Conservation (phyloP, 805 yeast genomes). For the Teunomyces pallodes region DNA sequence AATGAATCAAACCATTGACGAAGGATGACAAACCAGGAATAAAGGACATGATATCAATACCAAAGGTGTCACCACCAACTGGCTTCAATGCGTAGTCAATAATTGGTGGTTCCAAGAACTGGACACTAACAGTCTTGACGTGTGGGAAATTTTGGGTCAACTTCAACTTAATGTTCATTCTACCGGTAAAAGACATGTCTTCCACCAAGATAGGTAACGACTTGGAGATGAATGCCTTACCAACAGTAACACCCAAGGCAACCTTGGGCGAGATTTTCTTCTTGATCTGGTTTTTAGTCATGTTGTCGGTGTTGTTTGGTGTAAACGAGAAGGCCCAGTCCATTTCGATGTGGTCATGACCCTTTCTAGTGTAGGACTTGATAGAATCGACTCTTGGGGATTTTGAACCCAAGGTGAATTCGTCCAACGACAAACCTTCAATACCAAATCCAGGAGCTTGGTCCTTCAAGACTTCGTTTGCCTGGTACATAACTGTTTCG, state of each 20-base stretch:
- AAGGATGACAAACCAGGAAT: conserved; percentile 76
- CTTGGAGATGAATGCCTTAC: conserved; percentile 77
- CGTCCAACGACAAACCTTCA: conserved; percentile 68
- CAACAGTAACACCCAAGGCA: conserved; percentile 75
- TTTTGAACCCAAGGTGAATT: conserved; percentile 77
- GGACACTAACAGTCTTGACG: conserved; percentile 66
- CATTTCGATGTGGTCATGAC: conserved; percentile 70
- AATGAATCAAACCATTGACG: conserved; percentile 66
- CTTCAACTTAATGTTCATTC: conserved; percentile 60
- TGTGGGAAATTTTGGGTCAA: conserved; percentile 73
- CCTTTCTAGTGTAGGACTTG: conserved; percentile 69
- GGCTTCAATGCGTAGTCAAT: conserved; percentile 82
- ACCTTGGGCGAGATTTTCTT: conserved; percentile 77
- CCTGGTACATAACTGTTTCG: conserved; percentile 66
- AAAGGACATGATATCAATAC: conserved; percentile 79
- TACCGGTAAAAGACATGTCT: conserved; percentile 73
- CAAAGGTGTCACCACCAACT: conserved; percentile 86
- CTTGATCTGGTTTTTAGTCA: conserved; percentile 73
- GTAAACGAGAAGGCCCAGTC: conserved; percentile 81
- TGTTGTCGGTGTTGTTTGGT: conserved; percentile 78
- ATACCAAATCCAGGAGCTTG: conserved; percentile 83
- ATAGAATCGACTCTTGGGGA: conserved; percentile 74
- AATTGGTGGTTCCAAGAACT: conserved; percentile 72
- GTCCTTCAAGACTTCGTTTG: conserved; percentile 66
- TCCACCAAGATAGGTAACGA: conserved; percentile 76